phyloP scores from a whole-genome alignment of 1,284 basidiomycete species.

The Ustilago curta region DNA sequence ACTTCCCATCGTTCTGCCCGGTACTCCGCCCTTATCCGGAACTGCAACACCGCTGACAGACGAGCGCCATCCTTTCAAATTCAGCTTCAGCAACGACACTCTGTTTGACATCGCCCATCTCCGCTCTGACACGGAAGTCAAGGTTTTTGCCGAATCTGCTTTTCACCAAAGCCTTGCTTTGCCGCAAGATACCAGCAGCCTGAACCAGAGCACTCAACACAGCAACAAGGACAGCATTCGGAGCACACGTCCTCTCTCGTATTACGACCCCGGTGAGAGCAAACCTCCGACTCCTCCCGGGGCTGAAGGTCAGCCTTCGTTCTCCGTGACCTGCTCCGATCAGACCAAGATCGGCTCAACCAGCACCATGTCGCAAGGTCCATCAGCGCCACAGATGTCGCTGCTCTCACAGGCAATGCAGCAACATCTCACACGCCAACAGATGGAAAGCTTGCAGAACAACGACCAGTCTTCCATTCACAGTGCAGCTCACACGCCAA shows the following conservation, averaged over 20 bases:
- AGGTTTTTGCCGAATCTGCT: neutral
- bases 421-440: constrained; percentile 50
- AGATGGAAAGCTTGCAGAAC: constrained; percentile 21
- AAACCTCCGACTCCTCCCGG: constrained; percentile 37
- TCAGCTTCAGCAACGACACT: neutral
- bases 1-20: constrained; percentile 11
- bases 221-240: neutral
- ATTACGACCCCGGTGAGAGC: constrained; percentile 41
- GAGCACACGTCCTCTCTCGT: constrained; percentile 24
- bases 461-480: constrained; percentile 9
- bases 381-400: constrained; percentile 42
- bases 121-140: neutral
- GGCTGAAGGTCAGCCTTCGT: constrained; percentile 13
- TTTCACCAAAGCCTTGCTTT: neutral
- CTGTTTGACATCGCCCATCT: neutral
- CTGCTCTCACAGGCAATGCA: constrained; percentile 54
- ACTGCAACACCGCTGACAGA: constrained; percentile 30
- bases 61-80: constrained; percentile 3
- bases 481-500: constrained; percentile 32
- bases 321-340: constrained; percentile 18
- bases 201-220: neutral
- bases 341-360: constrained; percentile 10
- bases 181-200: neutral
- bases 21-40: constrained; percentile 32
- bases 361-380: constrained; percentile 41